Evolutionary conservation across 2,329 filamentous ascomycete genomes (phyloP).

Genomic region (Penicillium sp.): DNA sequence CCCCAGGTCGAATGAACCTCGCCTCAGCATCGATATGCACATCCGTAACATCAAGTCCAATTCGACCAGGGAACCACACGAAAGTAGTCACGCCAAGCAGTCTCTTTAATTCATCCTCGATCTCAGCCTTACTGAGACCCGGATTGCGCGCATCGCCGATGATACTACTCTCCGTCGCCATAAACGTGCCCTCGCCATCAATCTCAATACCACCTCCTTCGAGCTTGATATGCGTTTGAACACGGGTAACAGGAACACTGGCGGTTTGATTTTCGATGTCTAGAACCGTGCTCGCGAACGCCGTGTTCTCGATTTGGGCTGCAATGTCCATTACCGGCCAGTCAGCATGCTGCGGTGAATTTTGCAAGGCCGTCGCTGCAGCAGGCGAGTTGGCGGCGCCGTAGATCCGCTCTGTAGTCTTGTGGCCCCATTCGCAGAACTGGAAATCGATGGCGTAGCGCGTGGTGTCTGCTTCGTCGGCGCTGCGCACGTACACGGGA

Average conservation of each 20-base stretch:
- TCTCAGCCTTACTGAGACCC: conserved; percentile 20
- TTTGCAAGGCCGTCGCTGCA: conserved; percentile 4
- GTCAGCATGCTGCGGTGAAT: neutral
- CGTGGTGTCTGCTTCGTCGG: conserved; percentile 4
- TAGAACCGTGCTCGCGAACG: conserved; percentile 17
- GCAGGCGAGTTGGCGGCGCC: conserved; percentile 8
- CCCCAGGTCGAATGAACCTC: conserved; percentile 29
- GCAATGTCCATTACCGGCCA: conserved; percentile 20
- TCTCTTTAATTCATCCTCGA: conserved; percentile 29
- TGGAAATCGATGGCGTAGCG: conserved; percentile 24
- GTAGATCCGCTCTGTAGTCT: conserved; percentile 19
- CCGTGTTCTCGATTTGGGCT: conserved; percentile 16
- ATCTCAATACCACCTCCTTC: conserved; percentile 39
- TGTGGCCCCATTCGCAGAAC: conserved; percentile 29
- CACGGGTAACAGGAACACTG: conserved; percentile 6
- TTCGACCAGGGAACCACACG: conserved; percentile 36
- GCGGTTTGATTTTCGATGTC: conserved; percentile 15
- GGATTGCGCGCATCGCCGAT: conserved; percentile 33
- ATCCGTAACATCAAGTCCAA: conserved; percentile 36
- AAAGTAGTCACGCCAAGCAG: conserved; percentile 33
- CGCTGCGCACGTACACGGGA: conserved; percentile 27
- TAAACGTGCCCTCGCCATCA: conserved; percentile 38
- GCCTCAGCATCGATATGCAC: conserved; percentile 35
- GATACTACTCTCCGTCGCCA: conserved; percentile 37
- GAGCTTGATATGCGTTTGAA: conserved; percentile 23